Percentiles rank a stretch among this genome's conserved stretches.
Conservation (phyloP, 1,139 yeast genomes). For the Debaryomyces sp. region DNA sequence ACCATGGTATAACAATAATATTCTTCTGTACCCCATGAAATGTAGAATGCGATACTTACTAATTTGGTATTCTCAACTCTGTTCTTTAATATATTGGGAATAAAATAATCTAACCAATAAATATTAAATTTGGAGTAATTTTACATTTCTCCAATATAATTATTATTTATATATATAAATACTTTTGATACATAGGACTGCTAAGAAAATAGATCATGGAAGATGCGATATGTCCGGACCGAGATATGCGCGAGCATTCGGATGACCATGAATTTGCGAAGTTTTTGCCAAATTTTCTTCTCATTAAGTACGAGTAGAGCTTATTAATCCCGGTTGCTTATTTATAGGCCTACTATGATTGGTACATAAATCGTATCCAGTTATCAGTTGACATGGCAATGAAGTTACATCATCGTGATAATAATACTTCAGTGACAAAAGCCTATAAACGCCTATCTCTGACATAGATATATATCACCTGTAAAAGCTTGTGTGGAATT, state of each 20-base stretch:
- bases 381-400: not conserved
- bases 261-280: not conserved
- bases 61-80: not conserved
- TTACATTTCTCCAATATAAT: not conserved
- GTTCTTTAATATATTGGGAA: not conserved
- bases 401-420: not conserved
- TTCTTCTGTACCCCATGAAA: not conserved
- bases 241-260: not conserved
- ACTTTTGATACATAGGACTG: not conserved
- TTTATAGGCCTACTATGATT: not conserved
- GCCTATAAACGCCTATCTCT: not conserved
- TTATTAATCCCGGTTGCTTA: not conserved
- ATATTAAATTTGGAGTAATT: not conserved
- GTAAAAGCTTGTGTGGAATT: not conserved
- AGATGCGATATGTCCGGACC: not conserved
- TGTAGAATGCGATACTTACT: not conserved
- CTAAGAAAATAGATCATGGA: not conserved
- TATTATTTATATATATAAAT: not conserved
- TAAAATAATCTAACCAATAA: not conserved
- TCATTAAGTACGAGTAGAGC: not conserved
- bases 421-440: not conserved
- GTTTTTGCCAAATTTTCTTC: not conserved
- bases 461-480: not conserved
- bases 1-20: no score
- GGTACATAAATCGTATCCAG: not conserved